Base-by-base conservation (phyloP, 345 rosid genomes). In the Brassica rapa region DNA sequence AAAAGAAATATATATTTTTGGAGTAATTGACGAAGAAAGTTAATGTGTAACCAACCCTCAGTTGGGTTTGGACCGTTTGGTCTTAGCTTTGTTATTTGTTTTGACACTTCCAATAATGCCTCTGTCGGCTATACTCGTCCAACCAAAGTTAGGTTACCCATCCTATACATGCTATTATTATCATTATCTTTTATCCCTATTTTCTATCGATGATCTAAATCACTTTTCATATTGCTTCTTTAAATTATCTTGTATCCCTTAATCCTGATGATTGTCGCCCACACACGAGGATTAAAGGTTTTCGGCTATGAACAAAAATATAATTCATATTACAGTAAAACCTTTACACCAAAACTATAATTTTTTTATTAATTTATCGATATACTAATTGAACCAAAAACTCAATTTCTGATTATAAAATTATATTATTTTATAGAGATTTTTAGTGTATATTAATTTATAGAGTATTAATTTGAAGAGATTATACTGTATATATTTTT, bases 1-100 rank as follows among this genome's bases (percentile, higher is more conserved):
- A 49, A 49, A 49, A 49, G 56, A 16, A n/a, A 14, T 4, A 8
- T 41, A 8, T 41, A 83, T 85, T 84, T 82, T 85, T 87, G 85
- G 88, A 57, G 68, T 35, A 71, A 93, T 83, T 86, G 88, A 88
- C 86, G 84, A 56, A 88, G 84, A 87, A 87, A 89, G 95, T 87
- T 84, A 89, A 87, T 85, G 82, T 73, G 69, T 86, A 79, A 79
- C 21, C 21, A 19, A 79, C 78, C n/a, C 68, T 68, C 62, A 35
- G 39, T 33, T 73, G 46, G 66, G 33, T 60, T 60, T 60, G 64
- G 64, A 55, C 61, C 61, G 76, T 77, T 79, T 59, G 74, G 82
- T 74, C 78, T 61, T 59, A 59, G 55, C 73, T 57, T 57, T 78
- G 73, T 11, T 29, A 41, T 51, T 60, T 73, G 78, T 68, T 79